Base-by-base conservation (phyloP, 495 filamentous ascomycete genomes). In the Neurospora cerealis region DNA sequence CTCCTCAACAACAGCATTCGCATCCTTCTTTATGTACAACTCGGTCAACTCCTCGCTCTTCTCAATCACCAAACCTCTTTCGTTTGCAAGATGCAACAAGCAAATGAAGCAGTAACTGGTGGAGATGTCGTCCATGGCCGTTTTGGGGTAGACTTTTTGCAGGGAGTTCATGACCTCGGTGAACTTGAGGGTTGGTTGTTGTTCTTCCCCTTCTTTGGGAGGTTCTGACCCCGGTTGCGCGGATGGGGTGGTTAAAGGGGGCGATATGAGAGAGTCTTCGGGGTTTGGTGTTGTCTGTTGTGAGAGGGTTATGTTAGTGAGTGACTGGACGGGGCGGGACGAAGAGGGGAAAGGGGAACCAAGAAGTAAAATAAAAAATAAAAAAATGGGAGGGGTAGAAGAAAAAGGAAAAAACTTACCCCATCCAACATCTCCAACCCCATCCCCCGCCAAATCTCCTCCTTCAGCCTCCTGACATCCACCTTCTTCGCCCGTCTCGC, bases 91-190 rank as follows among this genome's bases (percentile, higher is more conserved):
- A 83, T 99, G 96, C 70, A 99, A 86, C 71, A 98, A 81, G 78
- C 94, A 98, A 79, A 99, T 99, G 83, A 99, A 99, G 78, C 96
- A 97, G 80, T 91, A 99, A 70, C 91, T 94, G 1, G 96, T 99
- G 44, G 94, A 97, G 79, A 99, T 99, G 83, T 99, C 96, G 44
- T 90, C 90, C 87, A 99, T 92, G 37, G 87, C 87, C 73, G 92
- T 87, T 77, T 91, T 89, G 17, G 93, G 91, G 79, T 99, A 99
- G 1, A 97, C 94, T 3, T 84, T 81, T 81, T 96, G 92, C 28
- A 99, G 85, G 69, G 89, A 89, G 80, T 97, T 96, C 89, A 99
- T 96, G 72, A 98, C 89, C 5, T 88, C 82, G 0, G 96, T 98
- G 83, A 99, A 99, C 76, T 91, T 93, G 76, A 97, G 81, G 13